Evolutionary conservation across 1,284 basidiomycete genomes (phyloP), one percentile per base, ranked within the genome.

Genomic region (Puccinia triticina): DNA sequence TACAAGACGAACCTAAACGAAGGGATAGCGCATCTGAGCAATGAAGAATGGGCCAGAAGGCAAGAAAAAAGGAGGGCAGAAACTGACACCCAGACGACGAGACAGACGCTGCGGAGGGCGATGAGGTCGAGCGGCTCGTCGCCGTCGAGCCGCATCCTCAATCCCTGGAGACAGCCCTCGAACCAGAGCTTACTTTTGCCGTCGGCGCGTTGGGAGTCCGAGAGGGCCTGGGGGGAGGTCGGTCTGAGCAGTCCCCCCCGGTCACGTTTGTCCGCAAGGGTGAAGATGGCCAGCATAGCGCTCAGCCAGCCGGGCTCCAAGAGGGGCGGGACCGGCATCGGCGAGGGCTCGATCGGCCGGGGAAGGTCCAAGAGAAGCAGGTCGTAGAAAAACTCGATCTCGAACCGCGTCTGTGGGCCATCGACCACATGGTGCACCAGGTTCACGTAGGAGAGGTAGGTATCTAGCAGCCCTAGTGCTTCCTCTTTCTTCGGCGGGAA

Each of bases 1-100:
- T 82, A 82, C 34, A 82, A 55, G 3, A 82, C 80, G n/a, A 46
- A 82, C 26, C 80, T 82, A 43, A 64, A 48, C 29, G 21, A 72
- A 61, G 66, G 23, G 34, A 71, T 57, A 40, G 5, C 34, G 46
- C 29, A 69, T 74, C 43, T 73, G 29, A 40, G 57, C 29, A 57
- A 16, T 16, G 16, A 59, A 40, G 18, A 8, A 40, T 18, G 11
- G 2, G 26, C 21, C 10, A 40, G 37, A 50, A 46, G 43, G 34
- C 29, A 26, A 18, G 43, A 76, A 57, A 48, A 37, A 11, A 11
- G 18, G 3, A 10, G 74, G 74, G 4, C 0, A 43, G 26, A 11
- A 76, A 57, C 80, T 69, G 40, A 82, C 80, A 82, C 59, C 80
- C 80, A 82, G 32, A 82, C 80, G 8, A 82, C 73, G 12, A 82